These are phyloP conservation scores for Xerocomus brunneocitrinus DNA, from an alignment of 768 basidiomycete species.

Conservation along the genomic window DNA sequence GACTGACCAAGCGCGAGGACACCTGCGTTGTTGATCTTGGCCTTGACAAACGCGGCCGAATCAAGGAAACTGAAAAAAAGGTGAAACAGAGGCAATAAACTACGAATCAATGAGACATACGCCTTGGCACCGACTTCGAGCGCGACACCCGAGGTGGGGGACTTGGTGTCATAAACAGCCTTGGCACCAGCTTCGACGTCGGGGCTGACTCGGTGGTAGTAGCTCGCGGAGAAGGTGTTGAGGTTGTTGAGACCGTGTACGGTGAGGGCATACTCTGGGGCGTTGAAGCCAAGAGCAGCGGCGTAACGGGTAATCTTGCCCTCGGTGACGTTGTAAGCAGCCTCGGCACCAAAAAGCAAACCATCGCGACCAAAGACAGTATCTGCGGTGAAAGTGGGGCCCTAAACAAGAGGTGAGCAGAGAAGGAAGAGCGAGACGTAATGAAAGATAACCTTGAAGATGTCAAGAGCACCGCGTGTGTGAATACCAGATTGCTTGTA, in stretches of 20 bases:
- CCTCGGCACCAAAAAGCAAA: slow-evolving; percentile 94
- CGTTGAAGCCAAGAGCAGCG: slow-evolving; percentile 89
- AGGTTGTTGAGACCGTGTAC: slow-evolving; percentile 93
- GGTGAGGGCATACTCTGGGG: slow-evolving; percentile 93
- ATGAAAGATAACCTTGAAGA: slow-evolving; percentile 74
- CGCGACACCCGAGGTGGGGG: slow-evolving; percentile 77
- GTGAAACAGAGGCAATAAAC: neutral
- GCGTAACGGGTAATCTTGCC: slow-evolving; percentile 91
- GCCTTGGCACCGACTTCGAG: slow-evolving; percentile 96
- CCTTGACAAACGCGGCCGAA: slow-evolving; percentile 88
- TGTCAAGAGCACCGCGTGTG: slow-evolving; percentile 83
- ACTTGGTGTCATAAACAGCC: slow-evolving; percentile 94
- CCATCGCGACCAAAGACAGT: slow-evolving; percentile 94
- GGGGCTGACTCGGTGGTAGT: slow-evolving; percentile 92
- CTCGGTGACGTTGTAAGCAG: slow-evolving; percentile 93
- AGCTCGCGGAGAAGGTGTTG: slow-evolving; percentile 89
- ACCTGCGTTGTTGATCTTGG: slow-evolving; percentile 97
- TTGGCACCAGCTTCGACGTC: slow-evolving; percentile 95
- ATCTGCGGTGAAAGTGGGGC: slow-evolving; percentile 96
- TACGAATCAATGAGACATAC: slow-evolving; percentile 41
- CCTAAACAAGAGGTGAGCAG: slow-evolving; percentile 44
- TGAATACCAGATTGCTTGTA: slow-evolving; percentile 98
- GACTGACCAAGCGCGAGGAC: slow-evolving; percentile 73
- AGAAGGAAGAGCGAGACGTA: neutral
- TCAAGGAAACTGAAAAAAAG: slow-evolving; percentile 63